These are phyloP conservation scores for Colletotrichum zoysiae DNA, from an alignment of 2,329 filamentous ascomycete species.

Conservation along the genomic window DNA sequence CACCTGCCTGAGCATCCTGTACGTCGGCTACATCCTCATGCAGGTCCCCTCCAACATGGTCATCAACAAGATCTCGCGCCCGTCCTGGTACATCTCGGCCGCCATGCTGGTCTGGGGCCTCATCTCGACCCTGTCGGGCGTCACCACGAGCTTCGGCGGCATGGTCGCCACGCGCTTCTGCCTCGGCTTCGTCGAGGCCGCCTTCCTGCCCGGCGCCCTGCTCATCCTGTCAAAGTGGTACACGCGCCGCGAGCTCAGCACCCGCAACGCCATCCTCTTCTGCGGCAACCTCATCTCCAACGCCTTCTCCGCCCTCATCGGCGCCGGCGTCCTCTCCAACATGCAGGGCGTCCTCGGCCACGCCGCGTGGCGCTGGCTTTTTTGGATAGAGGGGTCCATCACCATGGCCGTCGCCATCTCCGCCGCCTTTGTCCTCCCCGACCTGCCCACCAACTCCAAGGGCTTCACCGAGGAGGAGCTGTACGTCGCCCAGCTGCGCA, in stretches of 20 bases:
- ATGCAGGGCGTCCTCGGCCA: constrained; percentile 68
- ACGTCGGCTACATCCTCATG: constrained; percentile 76
- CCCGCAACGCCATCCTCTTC: constrained; percentile 69
- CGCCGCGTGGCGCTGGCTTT: constrained; percentile 72
- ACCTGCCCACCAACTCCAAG: constrained; percentile 66
- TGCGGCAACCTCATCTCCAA: constrained; percentile 71
- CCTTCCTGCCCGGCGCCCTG: constrained; percentile 73
- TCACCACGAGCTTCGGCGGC: constrained; percentile 63
- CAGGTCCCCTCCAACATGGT: constrained; percentile 71
- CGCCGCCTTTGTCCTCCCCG: constrained; percentile 64
- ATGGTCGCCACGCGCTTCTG: constrained; percentile 70
- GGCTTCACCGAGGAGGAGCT: constrained; percentile 72
- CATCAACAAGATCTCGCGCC: constrained; percentile 66
- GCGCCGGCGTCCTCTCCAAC: constrained; percentile 68
- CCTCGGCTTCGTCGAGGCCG: constrained; percentile 73
- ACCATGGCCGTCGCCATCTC: constrained; percentile 63
- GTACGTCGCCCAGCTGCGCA: constrained; percentile 65
- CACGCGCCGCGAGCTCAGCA: constrained; percentile 68
- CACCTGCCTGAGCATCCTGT: constrained; percentile 73
- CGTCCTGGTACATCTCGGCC: constrained; percentile 63
- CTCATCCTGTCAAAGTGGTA: constrained; percentile 77
- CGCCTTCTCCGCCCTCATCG: constrained; percentile 70
- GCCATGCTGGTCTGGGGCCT: constrained; percentile 72
- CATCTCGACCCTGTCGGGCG: constrained; percentile 69
- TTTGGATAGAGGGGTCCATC: constrained; percentile 68